phyloP scores from a whole-genome alignment of 306 rosid genomes.

The Cucumis hystrix region DNA sequence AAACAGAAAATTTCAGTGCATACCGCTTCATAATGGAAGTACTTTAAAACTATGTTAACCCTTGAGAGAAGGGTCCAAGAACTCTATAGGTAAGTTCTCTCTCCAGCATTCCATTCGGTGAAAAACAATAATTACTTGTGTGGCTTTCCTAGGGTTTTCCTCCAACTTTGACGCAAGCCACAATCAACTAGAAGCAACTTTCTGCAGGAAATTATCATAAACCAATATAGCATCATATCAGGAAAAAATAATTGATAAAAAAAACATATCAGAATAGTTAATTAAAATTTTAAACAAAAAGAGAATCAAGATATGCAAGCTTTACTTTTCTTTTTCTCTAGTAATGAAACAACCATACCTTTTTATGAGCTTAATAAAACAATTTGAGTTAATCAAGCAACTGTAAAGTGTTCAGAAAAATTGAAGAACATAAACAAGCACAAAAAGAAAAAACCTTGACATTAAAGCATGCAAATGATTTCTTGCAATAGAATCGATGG shows the following conservation, averaged over 20 bases:
- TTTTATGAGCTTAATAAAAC: background rate
- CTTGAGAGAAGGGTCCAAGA: conserved; percentile 74
- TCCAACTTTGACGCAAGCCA: conserved; percentile 97
- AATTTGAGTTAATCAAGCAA: background rate
- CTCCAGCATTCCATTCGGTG: conserved; percentile 95
- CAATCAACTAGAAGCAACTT: conserved; percentile 92
- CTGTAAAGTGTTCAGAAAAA: background rate
- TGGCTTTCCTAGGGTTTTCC: conserved; percentile 82
- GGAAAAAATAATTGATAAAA: background rate
- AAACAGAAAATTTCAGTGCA: too few species aligned
- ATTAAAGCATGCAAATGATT: conserved; percentile 85
- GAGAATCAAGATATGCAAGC: background rate
- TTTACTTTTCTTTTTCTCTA: background rate
- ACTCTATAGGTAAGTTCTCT: conserved; percentile 67
- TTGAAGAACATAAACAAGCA: background rate
- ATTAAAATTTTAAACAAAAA: background rate
- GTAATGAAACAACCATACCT: background rate
- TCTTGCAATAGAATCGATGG: conserved; percentile 92
- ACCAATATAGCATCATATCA: background rate
- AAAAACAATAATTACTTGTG: conserved; percentile 80
- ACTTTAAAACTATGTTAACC: too few species aligned
- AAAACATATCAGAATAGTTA: background rate
- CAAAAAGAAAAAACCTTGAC: conserved; percentile 44
- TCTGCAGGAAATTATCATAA: conserved; percentile 30
- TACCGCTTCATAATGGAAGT: too few species aligned